Evolutionary conservation across 169 alveolate genomes (phyloP).

Genomic region (Plasmodium billcollinsi): DNA sequence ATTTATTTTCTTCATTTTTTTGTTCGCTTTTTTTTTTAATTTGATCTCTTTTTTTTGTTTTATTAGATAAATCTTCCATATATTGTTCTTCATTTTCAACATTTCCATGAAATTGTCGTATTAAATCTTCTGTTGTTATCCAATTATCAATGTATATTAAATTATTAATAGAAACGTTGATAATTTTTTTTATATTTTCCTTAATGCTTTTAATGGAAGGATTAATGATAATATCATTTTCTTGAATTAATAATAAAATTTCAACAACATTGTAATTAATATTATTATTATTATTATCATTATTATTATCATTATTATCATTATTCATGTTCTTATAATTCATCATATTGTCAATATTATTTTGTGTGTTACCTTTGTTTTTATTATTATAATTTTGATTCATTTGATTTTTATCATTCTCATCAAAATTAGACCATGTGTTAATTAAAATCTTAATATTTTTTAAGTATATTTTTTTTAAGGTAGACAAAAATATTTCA

Average conservation of each 20-base stretch:
- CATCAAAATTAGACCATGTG: conserved; percentile 48
- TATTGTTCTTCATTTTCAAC: background rate
- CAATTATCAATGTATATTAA: conserved; percentile 74
- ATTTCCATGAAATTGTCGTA: conserved; percentile 27
- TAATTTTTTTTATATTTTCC: conserved; percentile 65
- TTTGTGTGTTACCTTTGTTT: background rate
- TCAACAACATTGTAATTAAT: conserved; percentile 24
- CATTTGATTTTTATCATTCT: background rate
- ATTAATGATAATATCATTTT: conserved; percentile 63
- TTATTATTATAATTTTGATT: background rate
- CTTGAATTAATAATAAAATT: conserved; percentile 50
- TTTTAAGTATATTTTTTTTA: conserved; percentile 58
- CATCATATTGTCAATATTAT: too few relatives aligned
- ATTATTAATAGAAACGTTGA: conserved; percentile 73
- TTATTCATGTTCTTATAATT: too few relatives aligned
- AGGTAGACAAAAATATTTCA: conserved; percentile 29
- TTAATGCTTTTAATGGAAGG: conserved; percentile 68
- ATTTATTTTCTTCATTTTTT: background rate
- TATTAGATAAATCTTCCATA: background rate
- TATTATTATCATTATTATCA: too few relatives aligned
- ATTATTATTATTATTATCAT: too few relatives aligned
- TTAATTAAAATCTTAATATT: conserved; percentile 53
- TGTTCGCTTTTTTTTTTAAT: background rate
- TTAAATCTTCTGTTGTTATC: conserved; percentile 61
- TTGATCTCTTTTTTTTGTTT: background rate